phyloP scores from a whole-genome alignment of 163 green algal species.

The Chloroidium sp. region DNA sequence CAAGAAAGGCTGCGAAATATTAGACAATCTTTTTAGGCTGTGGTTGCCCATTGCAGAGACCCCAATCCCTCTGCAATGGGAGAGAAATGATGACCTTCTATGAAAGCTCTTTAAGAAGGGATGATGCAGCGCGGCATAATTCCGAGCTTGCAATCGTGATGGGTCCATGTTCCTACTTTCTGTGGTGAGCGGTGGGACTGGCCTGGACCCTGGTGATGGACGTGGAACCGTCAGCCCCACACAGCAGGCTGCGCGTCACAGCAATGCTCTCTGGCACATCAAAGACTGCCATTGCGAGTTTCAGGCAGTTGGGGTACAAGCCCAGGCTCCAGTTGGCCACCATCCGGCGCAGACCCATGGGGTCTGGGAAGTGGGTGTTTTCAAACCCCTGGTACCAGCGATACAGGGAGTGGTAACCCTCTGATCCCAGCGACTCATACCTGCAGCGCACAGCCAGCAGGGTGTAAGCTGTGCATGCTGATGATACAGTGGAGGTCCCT shows the following conservation, averaged over 20 bases:
- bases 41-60: no score
- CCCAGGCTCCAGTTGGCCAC: slow-evolving; percentile 39
- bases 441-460: slow-evolving; percentile 8
- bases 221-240: slow-evolving; percentile 13
- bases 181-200: no score
- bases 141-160: neutral
- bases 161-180: neutral
- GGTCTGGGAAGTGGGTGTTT: slow-evolving; percentile 72
- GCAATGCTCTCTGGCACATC: slow-evolving; percentile 76
- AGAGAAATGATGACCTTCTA: no score
- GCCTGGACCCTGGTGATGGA: no score
- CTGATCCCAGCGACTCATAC: slow-evolving; percentile 57
- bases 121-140: neutral
- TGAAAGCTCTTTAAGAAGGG: no score
- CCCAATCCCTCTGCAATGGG: no score
- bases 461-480: neutral
- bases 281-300: slow-evolving; percentile 62
- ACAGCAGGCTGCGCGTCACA: slow-evolving; percentile 57
- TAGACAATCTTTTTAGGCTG: no score
- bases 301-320: slow-evolving; percentile 55
- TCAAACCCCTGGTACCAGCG: slow-evolving; percentile 66
- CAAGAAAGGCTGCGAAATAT: no score
- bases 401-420: slow-evolving; percentile 66
- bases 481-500: neutral
- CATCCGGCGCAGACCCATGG: slow-evolving; percentile 45